A percentile compares a stretch with the other conserved stretches of the same genome.
phyloP scores from a whole-genome alignment of 2,329 filamentous ascomycete species.

The Gaeumannomyces tritici region DNA sequence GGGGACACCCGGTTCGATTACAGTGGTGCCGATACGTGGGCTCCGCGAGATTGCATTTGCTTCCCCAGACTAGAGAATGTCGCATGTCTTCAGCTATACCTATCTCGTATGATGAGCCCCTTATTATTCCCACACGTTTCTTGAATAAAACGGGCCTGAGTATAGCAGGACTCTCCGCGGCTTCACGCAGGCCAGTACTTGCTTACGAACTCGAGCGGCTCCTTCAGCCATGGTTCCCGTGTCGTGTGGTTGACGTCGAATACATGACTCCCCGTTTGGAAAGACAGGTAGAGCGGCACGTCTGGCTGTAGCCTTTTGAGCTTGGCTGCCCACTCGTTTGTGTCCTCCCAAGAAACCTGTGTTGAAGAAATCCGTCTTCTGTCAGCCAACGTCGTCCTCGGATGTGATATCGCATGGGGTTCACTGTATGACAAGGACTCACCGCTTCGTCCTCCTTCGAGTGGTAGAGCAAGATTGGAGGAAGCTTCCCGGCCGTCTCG shows the following conservation, averaged over 20 bases:
- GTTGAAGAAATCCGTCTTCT: no score
- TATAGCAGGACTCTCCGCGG: no score
- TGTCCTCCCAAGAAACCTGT: background rate
- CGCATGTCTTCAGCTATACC: no score
- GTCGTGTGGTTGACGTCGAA: slow-evolving; percentile 7
- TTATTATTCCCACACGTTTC: no score
- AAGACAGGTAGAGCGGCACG: slow-evolving; percentile 4
- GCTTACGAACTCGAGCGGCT: slow-evolving; percentile 5
- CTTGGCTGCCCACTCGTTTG: slow-evolving; percentile 5
- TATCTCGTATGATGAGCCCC: no score
- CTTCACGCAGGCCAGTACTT: slow-evolving; percentile 4
- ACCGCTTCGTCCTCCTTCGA: background rate
- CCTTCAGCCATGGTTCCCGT: slow-evolving; percentile 4
- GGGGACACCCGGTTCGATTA: no score
- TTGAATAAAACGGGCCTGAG: no score
- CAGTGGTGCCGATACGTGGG: no score
- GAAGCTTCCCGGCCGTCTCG: slow-evolving; percentile 2
- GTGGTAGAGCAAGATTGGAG: slow-evolving; percentile 4
- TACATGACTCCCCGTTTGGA: slow-evolving; percentile 5
- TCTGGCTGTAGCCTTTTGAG: slow-evolving; percentile 7
- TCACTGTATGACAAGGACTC: background rate
- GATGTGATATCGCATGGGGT: no score
- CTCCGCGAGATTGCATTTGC: no score
- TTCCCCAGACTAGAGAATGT: no score
- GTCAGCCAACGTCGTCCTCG: no score